Percentiles rank a stretch among this genome's conserved stretches.
These are phyloP conservation scores for Cladosporium colombiae DNA, from an alignment of 2,329 filamentous ascomycete genomes.

Conservation along the genomic window DNA sequence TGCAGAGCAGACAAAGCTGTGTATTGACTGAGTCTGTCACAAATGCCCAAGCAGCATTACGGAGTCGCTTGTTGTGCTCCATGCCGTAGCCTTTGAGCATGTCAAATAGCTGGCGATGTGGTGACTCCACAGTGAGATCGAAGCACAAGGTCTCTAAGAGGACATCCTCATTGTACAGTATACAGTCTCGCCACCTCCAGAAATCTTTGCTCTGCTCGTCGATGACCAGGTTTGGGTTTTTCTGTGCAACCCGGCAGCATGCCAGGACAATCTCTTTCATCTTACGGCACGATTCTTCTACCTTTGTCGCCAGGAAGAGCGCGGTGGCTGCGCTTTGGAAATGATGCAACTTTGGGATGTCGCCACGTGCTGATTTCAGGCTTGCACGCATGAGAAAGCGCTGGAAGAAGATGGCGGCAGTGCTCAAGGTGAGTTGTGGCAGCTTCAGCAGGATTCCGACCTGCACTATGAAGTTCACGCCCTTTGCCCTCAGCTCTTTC, in stretches of 20 bases:
- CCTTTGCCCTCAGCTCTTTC: conserved; percentile 78
- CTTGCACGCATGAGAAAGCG: conserved; percentile 91
- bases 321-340: conserved; percentile 85
- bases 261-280: conserved; percentile 93
- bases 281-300: conserved; percentile 94
- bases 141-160: conserved; percentile 92
- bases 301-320: conserved; percentile 93
- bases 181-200: conserved; percentile 95
- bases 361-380: conserved; percentile 70
- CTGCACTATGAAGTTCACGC: conserved; percentile 94
- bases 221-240: conserved; percentile 84
- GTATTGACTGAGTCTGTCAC: conserved; percentile 89
- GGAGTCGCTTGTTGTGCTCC: conserved; percentile 76
- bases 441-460: conserved; percentile 90
- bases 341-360: conserved; percentile 73
- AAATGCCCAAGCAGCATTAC: conserved; percentile 90
- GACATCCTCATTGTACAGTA: conserved; percentile 86
- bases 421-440: conserved; percentile 87
- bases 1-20: conserved; percentile 77
- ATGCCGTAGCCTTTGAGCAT: conserved; percentile 72
- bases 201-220: conserved; percentile 98
- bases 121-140: conserved; percentile 86
- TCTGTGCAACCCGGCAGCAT: conserved; percentile 91
- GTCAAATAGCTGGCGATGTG: conserved; percentile 81
- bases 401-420: conserved; percentile 92